Percentiles rank a stretch among this genome's conserved stretches.
phyloP scores from a whole-genome alignment of 2,329 filamentous ascomycete genomes.

The Ophiobolus disseminans region DNA sequence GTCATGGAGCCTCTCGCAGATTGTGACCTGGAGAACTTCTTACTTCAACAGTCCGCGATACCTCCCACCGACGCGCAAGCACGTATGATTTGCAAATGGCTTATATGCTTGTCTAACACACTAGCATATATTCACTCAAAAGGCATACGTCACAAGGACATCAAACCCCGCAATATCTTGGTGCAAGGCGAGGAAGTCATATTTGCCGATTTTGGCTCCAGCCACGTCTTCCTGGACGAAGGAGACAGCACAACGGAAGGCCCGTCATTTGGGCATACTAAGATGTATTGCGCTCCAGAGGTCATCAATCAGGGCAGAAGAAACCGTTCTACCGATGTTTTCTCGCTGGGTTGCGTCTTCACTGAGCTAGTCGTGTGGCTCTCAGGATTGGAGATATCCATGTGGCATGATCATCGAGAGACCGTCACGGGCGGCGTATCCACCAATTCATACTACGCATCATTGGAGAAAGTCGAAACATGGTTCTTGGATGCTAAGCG shows the following conservation, averaged over 20 bases:
- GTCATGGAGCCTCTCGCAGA: constrained; percentile 21
- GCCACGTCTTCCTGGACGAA: constrained; percentile 19
- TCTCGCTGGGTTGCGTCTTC: constrained; percentile 27
- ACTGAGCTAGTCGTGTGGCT: too few species aligned
- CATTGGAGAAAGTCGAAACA: too few species aligned
- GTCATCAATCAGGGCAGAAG: constrained; percentile 13
- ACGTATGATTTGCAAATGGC: constrained; percentile 15
- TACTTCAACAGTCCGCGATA: background rate
- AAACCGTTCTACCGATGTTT: constrained; percentile 19
- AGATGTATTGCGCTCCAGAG: constrained; percentile 26
- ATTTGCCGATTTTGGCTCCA: constrained; percentile 28
- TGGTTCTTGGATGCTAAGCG: too few species aligned
- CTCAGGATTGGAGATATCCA: too few species aligned
- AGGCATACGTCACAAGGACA: constrained; percentile 27
- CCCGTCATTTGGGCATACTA: constrained; percentile 18
- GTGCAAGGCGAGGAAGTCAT: constrained; percentile 20
- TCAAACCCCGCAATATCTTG: constrained; percentile 28
- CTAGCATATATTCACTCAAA: constrained; percentile 24
- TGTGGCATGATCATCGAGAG: too few species aligned
- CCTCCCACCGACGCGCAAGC: background rate
- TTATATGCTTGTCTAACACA: constrained; percentile 17
- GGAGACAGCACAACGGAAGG: constrained; percentile 20
- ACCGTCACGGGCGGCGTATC: too few species aligned
- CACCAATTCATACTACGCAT: too few species aligned
- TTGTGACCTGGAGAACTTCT: constrained; percentile 21